phyloP scores from a whole-genome alignment of 2,329 filamentous ascomycete species.

The Paramyrothecium sp. region DNA sequence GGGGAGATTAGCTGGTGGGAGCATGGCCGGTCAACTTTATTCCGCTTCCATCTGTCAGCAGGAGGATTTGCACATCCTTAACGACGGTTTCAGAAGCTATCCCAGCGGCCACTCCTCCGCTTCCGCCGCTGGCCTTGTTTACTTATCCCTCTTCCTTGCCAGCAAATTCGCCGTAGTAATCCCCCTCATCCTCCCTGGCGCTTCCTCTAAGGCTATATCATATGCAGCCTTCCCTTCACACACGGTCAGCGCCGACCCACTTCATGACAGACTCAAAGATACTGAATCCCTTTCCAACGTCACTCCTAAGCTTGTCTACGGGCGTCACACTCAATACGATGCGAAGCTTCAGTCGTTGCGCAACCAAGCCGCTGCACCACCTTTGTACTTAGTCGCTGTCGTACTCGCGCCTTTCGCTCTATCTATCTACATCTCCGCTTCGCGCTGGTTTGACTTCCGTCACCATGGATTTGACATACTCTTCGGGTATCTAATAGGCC shows the following conservation, averaged over 20 bases:
- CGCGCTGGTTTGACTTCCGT: constrained; percentile 74
- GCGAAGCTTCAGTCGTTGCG: background rate
- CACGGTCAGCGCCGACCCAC: background rate
- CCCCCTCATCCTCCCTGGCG: constrained; percentile 52
- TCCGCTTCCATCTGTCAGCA: constrained; percentile 67
- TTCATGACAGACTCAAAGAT: background rate
- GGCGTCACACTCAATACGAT: constrained; percentile 27
- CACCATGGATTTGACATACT: constrained; percentile 81
- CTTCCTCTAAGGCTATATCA: constrained; percentile 18
- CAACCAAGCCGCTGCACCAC: constrained; percentile 24
- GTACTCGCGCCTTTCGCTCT: constrained; percentile 63
- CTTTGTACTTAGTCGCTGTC: constrained; percentile 67
- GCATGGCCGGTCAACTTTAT: constrained; percentile 61
- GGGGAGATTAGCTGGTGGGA: constrained; percentile 46
- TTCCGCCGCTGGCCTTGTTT: constrained; percentile 69
- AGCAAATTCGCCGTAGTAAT: constrained; percentile 66
- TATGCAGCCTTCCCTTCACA: constrained; percentile 26
- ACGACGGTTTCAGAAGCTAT: constrained; percentile 75
- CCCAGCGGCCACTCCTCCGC: constrained; percentile 42
- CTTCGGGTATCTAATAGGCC: constrained; percentile 68
- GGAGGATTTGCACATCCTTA: constrained; percentile 47
- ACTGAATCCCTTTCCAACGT: too few species aligned
- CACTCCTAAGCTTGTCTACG: background rate
- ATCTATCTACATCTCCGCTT: constrained; percentile 70
- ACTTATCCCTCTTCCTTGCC: constrained; percentile 74